Base-by-base conservation (phyloP, 164 flowering plant species). In the Hamamelis virginiana region DNA sequence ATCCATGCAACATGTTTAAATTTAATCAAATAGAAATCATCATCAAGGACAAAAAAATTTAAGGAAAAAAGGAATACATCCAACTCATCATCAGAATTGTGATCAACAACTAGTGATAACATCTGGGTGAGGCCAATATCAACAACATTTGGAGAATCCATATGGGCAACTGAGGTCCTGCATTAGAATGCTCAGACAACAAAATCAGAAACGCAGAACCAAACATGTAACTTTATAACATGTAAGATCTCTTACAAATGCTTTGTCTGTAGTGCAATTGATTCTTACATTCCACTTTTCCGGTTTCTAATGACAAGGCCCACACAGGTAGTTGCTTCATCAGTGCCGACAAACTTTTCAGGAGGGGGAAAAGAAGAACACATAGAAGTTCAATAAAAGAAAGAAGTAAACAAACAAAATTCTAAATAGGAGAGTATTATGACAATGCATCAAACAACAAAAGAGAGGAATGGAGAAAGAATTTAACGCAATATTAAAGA, bases 251-350 rank as follows among this genome's bases (percentile, higher is more conserved):
- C 41, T 33, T 33, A 6, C 41, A 33, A 33, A 33, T 33, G 26
- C 41, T 48, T 16, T 14, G 14, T 64, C 22, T 15, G n/a, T 33
- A 9, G 26, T 8, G 15, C 9, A 61, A 46, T 59, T 14, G 27
- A 38, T 53, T 70, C 98, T 86, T 84, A 95, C 98, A 85, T 84
- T 78, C 97, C 91, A 79, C 45, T 84, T 72, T 72, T 68, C 27
- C 69, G 78, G 75, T 95, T 89, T 62, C 92, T 84, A 70, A 95
- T 87, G 56, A 84, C 90, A 63, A 95, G 73, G 43, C 97, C 94
- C 66, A 90, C 93, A 75, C 99, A 95, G 8, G 99, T 95, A 69
- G 97, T 95, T 74, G 96, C 94, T 78, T 95, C 99, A 81, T 95
- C 99, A 13, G 96, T 91, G 72, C 99, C 99, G 72, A 83, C 85